phyloP scores from a whole-genome alignment of 139 green algal genomes.

The Chlamydomonas asymmetrica region DNA sequence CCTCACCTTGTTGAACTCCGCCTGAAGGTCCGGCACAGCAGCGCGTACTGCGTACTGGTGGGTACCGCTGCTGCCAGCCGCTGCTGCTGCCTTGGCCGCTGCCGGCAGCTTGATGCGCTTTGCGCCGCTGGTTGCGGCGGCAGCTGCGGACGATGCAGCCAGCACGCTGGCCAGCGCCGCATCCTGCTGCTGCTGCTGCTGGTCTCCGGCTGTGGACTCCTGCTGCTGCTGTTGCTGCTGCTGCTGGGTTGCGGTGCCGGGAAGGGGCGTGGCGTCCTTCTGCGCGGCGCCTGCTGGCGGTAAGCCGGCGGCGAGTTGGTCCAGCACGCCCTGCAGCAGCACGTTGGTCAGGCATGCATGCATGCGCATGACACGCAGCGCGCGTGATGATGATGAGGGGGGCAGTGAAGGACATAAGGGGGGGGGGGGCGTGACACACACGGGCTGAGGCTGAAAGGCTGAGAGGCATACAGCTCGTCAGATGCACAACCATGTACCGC shows the following conservation, averaged over 20 bases:
- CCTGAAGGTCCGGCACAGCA: slow-evolving; percentile 36
- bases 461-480: too few species aligned
- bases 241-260: slow-evolving; percentile 11
- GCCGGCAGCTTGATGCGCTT: too few species aligned
- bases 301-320: not conserved
- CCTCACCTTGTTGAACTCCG: slow-evolving; percentile 12
- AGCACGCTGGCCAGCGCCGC: too few species aligned
- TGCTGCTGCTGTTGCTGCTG: slow-evolving; percentile 1
- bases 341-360: not conserved
- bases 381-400: not conserved
- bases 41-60: slow-evolving; percentile 12
- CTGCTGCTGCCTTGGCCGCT: not conserved
- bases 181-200: too few species aligned
- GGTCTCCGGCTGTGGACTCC: too few species aligned
- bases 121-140: too few species aligned
- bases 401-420: too few species aligned
- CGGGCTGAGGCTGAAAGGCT: too few species aligned
- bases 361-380: not conserved
- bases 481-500: too few species aligned
- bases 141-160: too few species aligned
- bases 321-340: not conserved
- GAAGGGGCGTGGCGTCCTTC: not conserved
- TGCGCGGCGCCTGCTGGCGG: not conserved
- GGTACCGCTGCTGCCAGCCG: not conserved
- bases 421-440: too few species aligned